Base-by-base conservation (phyloP, 192 early-diverging fungal genomes). In the Oehlia diaphana region DNA sequence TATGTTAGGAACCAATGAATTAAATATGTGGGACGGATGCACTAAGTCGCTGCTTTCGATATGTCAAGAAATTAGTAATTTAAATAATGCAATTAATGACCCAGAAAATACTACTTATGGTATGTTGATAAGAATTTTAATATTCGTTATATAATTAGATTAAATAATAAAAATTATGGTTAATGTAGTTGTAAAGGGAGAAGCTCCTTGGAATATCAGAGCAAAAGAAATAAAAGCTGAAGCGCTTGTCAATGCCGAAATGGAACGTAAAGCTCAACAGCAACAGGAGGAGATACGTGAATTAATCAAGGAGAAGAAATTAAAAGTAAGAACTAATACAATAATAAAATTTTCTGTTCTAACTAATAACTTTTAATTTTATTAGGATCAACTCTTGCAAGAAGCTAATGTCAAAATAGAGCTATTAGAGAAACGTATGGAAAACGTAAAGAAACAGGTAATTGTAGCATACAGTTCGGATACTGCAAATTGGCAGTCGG, bases 221-320 rank as follows among this genome's bases (percentile, higher is more conserved):
- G 93, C 96, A n/a, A 88, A 88, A 64, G 88, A 91, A 53, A 88
- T 96, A 85, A 96, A 96, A 82, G 89, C 87, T 0, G 91, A 92
- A 64, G 92, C 95, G 65, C 86, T 92, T 63, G 86, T 95, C 31
- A 97, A 96, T 83, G 84, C 89, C 16, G 95, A 96, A 44, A 89
- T 94, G 70, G 90, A 95, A 79, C 90, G 90, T 35, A 91, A 94
- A 83, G 86, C 93, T 14, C 91, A 93, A 76, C 87, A 91, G 39
- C 87, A 93, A 53, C 90, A 89, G 69, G 94, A 92, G 16, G 95
- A 98, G 72, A 91, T 97, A 44, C 75, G 92, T 65, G 91, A 90
- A 49, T 86, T 98, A 8, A 89, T 94, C 53, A 92, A 92, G 58
- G 94, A 96, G 68, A 82, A 92, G 23, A 95, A 94, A 63, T 35